Evolutionary conservation across 805 yeast genomes (phyloP).

Genomic region (Lachancea lanzarotensis): DNA sequence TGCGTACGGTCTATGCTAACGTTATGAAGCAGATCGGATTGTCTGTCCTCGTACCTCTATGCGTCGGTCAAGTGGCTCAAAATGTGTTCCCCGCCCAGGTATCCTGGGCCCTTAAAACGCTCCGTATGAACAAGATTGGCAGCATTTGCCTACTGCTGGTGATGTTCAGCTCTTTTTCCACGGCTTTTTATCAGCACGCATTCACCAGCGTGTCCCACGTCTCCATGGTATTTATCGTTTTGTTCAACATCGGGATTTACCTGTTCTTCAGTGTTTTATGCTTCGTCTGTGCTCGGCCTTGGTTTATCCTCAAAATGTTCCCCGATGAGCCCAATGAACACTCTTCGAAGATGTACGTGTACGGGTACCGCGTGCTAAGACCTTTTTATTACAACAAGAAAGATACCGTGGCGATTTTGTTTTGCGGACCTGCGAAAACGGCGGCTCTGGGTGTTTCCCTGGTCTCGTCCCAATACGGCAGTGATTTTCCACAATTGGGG

Average conservation of each 20-base stretch:
- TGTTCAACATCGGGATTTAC: conserved; percentile 77
- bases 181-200: conserved; percentile 79
- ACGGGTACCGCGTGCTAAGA: conserved; percentile 33
- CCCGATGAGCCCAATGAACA: conserved; percentile 42
- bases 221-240: conserved; percentile 69
- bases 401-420: conserved; percentile 74
- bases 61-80: conserved; percentile 83
- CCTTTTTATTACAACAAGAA: conserved; percentile 66
- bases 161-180: conserved; percentile 74
- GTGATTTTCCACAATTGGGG: conserved; percentile 54
- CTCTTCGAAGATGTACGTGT: conserved; percentile 41
- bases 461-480: conserved; percentile 73
- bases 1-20: conserved; percentile 58
- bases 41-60: conserved; percentile 74
- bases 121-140: conserved; percentile 65
- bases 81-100: conserved; percentile 60
- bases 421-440: conserved; percentile 90
- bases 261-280: conserved; percentile 64
- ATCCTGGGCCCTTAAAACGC: conserved; percentile 51
- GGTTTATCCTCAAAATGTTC: conserved; percentile 40
- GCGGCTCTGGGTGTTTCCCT: conserved; percentile 88
- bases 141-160: conserved; percentile 71
- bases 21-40: conserved; percentile 88
- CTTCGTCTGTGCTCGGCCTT: conserved; percentile 54
- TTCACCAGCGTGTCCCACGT: conserved; percentile 63